These are phyloP conservation scores for Orbilia quercus DNA, from an alignment of 2,329 filamentous ascomycete species.

Conservation along the genomic window DNA sequence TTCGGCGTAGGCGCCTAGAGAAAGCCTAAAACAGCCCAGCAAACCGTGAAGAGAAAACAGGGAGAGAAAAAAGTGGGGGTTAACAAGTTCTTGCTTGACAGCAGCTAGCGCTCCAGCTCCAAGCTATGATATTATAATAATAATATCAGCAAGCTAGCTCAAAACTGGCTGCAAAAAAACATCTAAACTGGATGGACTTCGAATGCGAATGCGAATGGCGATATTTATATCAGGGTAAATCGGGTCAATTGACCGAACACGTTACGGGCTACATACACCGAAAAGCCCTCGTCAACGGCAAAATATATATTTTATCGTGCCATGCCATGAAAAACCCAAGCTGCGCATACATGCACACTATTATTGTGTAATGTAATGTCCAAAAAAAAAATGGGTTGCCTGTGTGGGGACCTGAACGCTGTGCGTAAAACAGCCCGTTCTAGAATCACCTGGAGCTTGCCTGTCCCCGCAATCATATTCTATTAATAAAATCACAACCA, in stretches of 20 bases:
- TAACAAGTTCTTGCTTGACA: neutral
- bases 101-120: neutral
- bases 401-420: constrained; percentile 23
- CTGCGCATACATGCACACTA: constrained; percentile 14
- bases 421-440: constrained; percentile 44
- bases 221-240: constrained; percentile 20
- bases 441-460: constrained; percentile 18
- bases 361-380: constrained; percentile 17
- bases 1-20: too few species aligned
- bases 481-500: constrained; percentile 41
- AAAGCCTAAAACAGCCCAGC: neutral
- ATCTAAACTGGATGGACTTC: too few species aligned
- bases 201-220: neutral
- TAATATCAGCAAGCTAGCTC: constrained; percentile 4
- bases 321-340: constrained; percentile 5
- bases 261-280: neutral
- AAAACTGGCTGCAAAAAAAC: neutral
- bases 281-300: neutral
- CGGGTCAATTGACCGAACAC: constrained; percentile 24
- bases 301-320: constrained; percentile 4
- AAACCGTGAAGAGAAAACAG: neutral
- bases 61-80: constrained; percentile 20
- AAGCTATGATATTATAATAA: too few species aligned
- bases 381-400: constrained; percentile 10
- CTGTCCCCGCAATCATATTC: neutral